Percentiles rank a stretch among this genome's conserved stretches.
Evolutionary conservation across 371 early-diverging fungal species (phyloP).

Genomic region (Zychaea mexicana): DNA sequence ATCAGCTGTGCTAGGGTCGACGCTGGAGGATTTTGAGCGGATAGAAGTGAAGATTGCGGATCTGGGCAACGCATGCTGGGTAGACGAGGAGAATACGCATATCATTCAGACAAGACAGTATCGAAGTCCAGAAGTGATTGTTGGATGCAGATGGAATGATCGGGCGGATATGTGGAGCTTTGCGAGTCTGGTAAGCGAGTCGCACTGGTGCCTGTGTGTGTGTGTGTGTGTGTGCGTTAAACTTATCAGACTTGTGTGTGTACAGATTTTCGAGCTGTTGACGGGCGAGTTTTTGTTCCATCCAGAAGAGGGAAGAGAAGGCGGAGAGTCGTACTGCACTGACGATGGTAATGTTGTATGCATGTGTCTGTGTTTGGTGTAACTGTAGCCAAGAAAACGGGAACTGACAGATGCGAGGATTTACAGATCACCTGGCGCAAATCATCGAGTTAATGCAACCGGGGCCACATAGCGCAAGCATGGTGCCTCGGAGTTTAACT

Average conservation of each 20-base stretch:
- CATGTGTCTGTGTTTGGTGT: neutral
- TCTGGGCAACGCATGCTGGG: constrained; percentile 97
- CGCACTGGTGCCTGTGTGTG: too few relatives aligned
- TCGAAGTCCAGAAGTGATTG: constrained; percentile 97
- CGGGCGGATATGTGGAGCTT: constrained; percentile 96
- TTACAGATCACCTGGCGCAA: constrained; percentile 92
- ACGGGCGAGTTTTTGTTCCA: constrained; percentile 96
- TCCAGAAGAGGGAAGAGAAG: constrained; percentile 78
- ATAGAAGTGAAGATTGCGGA: constrained; percentile 95
- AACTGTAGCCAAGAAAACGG: neutral
- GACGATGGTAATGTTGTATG: constrained; percentile 8
- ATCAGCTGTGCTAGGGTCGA: constrained; percentile 19
- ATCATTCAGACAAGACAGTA: constrained; percentile 99
- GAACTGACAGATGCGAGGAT: neutral
- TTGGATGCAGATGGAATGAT: constrained; percentile 89
- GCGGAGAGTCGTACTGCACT: constrained; percentile 46
- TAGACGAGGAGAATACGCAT: constrained; percentile 89
- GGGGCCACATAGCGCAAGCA: constrained; percentile 16
- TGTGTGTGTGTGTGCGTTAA: too few relatives aligned
- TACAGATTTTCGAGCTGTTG: constrained; percentile 77
- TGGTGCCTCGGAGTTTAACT: constrained; percentile 72
- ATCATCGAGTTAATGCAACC: constrained; percentile 90
- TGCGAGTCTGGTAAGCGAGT: constrained; percentile 82
- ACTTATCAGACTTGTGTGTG: too few relatives aligned
- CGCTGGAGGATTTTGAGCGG: constrained; percentile 29